These are phyloP conservation scores for Dactylellina parvicollis DNA, from an alignment of 2,329 filamentous ascomycete species.

Conservation along the genomic window DNA sequence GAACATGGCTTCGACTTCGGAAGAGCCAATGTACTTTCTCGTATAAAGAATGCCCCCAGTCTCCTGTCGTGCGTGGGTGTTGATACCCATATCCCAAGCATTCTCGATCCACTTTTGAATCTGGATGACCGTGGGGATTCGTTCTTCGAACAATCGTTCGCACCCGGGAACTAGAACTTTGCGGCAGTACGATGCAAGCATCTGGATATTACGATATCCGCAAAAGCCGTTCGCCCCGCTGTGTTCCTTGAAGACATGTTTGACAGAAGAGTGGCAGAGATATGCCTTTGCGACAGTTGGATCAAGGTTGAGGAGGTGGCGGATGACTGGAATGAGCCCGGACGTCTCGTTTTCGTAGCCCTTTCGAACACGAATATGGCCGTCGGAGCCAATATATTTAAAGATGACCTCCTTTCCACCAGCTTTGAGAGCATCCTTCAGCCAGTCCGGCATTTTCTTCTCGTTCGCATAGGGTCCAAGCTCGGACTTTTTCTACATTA, in stretches of 20 bases:
- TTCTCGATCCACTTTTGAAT: constrained; percentile 87
- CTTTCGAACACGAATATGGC: constrained; percentile 59
- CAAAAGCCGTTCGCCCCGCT: constrained; percentile 89
- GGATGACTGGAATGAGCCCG: constrained; percentile 72
- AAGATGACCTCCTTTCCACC: constrained; percentile 66
- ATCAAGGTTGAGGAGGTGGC: constrained; percentile 73
- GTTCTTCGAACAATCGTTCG: constrained; percentile 62
- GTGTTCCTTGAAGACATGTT: constrained; percentile 83
- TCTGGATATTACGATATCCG: constrained; percentile 94
- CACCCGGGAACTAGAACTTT: constrained; percentile 68
- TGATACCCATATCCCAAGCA: constrained; percentile 88
- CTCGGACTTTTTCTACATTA: constrained; percentile 66
- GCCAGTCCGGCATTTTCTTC: constrained; percentile 76
- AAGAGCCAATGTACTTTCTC: constrained; percentile 93
- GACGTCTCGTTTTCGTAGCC: constrained; percentile 64
- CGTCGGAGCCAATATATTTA: constrained; percentile 24
- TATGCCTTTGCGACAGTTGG: constrained; percentile 75
- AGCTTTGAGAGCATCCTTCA: constrained; percentile 71
- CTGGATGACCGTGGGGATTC: constrained; percentile 78
- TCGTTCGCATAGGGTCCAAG: constrained; percentile 78
- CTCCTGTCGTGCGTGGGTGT: constrained; percentile 76
- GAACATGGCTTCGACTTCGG: constrained; percentile 70
- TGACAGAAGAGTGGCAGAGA: constrained; percentile 77
- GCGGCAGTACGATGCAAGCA: constrained; percentile 82
- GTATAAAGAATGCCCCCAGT: constrained; percentile 89